Evolutionary conservation across 805 yeast genomes (phyloP), one percentile per base, ranked within the genome.

Genomic region (Starmera caribaea): DNA sequence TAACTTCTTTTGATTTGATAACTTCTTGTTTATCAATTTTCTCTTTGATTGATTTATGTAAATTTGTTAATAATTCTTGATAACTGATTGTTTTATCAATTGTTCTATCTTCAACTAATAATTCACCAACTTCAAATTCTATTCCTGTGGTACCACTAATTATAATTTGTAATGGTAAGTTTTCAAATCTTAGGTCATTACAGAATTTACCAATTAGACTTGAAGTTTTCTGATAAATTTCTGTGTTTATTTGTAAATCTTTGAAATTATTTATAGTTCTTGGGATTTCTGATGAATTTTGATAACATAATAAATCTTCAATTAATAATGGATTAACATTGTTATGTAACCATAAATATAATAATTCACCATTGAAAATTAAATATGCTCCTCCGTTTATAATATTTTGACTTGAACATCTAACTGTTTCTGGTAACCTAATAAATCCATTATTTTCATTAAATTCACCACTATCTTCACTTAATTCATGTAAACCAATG

Each of bases 301-400:
- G 68, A 21, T 74, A 68, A 0, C 90, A 95, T 51, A 90, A 79
- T 41, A 92, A 59, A 57, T 89, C 97, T 45, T 73, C 67, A 30
- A 89, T 51, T 17, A 92, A 65, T 42, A 76, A 58, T 9, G 81
- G 76, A 47, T 81, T 78, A 0, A 84, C 83, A 34, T 75, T 72
- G 15, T 74, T 74, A 57, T 83, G 86, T 33, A 89, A 63, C 77
- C 84, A 81, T 30, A 89, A 63, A 38, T 66, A 67, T 4, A 79
- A 65, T 12, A 61, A 52, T 16, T 63, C 65, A 15, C 95, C 90
- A 50, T 85, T 76, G 63, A 83, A 88, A 16, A 82, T 59, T 36
- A 92, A 55, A 58, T 83, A 87, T 8, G 84, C 88, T 8, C 95
- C 94, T 34, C 87, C 86, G 39, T 71, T 66, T 43, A 76, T 62